These are phyloP conservation scores for Trichosporon asahii DNA, from an alignment of 1,284 basidiomycete genomes.

Conservation along the genomic window DNA sequence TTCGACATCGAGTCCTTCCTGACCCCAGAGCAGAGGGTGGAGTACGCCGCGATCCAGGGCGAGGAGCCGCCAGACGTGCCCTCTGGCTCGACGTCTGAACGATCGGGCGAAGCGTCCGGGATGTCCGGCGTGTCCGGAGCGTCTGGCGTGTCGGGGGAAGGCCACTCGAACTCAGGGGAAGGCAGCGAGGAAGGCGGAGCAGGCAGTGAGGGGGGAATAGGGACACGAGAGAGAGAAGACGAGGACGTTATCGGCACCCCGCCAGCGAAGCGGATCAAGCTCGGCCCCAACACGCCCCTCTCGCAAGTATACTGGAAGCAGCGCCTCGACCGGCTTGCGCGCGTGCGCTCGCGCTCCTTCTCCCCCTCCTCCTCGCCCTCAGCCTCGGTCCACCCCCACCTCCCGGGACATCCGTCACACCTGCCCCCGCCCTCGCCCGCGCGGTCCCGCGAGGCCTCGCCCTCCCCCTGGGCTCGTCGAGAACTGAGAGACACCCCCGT, in stretches of 20 bases:
- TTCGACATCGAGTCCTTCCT: slow-evolving; percentile 42
- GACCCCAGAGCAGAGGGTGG: slow-evolving; percentile 27
- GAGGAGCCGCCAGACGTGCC: neutral
- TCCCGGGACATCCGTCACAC: neutral
- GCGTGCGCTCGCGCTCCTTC: neutral
- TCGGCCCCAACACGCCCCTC: slow-evolving; percentile 13
- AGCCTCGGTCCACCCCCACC: neutral
- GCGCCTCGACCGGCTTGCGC: slow-evolving; percentile 12
- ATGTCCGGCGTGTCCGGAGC: neutral
- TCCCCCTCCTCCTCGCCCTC: neutral
- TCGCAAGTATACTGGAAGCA: slow-evolving; percentile 23
- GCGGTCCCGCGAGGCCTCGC: neutral
- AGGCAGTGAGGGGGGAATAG: neutral
- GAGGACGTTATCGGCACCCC: neutral
- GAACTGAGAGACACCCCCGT: slow-evolving; percentile 8
- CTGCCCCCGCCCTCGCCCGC: neutral
- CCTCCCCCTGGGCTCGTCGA: neutral
- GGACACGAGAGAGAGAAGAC: neutral
- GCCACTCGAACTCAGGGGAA: neutral
- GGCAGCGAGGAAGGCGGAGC: neutral
- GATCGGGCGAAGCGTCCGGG: neutral
- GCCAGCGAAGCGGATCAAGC: slow-evolving; percentile 1
- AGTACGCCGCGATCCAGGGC: slow-evolving; percentile 23
- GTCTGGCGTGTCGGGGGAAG: neutral
- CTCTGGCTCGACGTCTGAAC: neutral